Percentiles rank a stretch among this genome's conserved stretches.
Evolutionary conservation across 805 yeast species (phyloP).

Genomic region (Metschnikowia santaceciliae): DNA sequence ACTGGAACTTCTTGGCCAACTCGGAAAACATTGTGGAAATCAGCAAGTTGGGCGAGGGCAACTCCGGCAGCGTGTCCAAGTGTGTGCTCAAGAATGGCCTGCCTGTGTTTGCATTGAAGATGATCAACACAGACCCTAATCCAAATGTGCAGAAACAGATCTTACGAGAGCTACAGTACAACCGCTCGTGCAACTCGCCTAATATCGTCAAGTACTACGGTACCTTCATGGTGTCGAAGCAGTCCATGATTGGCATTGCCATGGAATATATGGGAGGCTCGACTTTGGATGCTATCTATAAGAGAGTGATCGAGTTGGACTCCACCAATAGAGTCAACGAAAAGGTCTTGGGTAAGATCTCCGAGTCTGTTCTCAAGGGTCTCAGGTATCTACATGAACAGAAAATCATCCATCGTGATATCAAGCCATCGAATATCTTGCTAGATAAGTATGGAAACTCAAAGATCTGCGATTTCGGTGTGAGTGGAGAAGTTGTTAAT

Average conservation of each 20-base stretch:
- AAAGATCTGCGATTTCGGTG: slow-evolving; percentile 95
- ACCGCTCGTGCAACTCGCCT: slow-evolving; percentile 74
- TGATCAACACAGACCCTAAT: slow-evolving; percentile 70
- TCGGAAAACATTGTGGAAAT: slow-evolving; percentile 62
- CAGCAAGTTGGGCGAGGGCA: slow-evolving; percentile 84
- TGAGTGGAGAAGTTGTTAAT: slow-evolving; percentile 93
- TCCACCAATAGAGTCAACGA: slow-evolving; percentile 86
- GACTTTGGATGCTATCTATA: slow-evolving; percentile 87
- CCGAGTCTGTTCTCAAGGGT: slow-evolving; percentile 81
- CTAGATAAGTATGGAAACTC: slow-evolving; percentile 75
- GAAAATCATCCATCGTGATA: slow-evolving; percentile 89
- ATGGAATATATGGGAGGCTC: slow-evolving; percentile 98
- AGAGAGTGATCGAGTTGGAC: slow-evolving; percentile 58
- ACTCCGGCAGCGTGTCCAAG: slow-evolving; percentile 85
- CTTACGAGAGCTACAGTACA: slow-evolving; percentile 84
- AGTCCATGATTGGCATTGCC: slow-evolving; percentile 82
- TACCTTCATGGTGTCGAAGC: slow-evolving; percentile 73
- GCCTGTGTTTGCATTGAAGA: slow-evolving; percentile 77
- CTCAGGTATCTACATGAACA: slow-evolving; percentile 83
- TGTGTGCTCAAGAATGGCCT: slow-evolving; percentile 60
- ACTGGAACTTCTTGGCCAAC: slow-evolving; percentile 65
- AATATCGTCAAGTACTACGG: slow-evolving; percentile 92
- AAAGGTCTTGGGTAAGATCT: slow-evolving; percentile 85
- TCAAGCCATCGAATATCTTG: slow-evolving; percentile 91
- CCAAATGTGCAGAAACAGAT: slow-evolving; percentile 89